A percentile compares a stretch with the other conserved stretches of the same genome.
phyloP scores from a whole-genome alignment of 2,329 filamentous ascomycete genomes.

The Fusarium chaquense region DNA sequence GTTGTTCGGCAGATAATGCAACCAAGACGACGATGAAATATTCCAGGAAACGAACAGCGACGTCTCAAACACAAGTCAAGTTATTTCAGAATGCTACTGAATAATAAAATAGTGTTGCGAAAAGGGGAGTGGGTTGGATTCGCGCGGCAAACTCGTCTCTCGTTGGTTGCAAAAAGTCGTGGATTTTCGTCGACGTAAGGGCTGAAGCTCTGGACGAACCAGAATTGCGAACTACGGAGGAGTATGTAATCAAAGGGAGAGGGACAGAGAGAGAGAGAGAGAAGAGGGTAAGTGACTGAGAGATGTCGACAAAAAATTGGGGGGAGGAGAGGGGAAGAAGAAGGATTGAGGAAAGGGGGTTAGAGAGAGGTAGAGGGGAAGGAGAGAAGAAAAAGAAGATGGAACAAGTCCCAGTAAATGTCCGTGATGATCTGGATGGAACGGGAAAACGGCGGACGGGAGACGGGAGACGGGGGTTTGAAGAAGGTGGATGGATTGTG shows the following conservation, averaged over 20 bases:
- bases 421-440: slow-evolving; percentile 47
- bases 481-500: slow-evolving; percentile 39
- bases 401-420: slow-evolving; percentile 41
- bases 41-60: slow-evolving; percentile 5
- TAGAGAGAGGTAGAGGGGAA: slow-evolving; percentile 19
- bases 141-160: slow-evolving; percentile 28
- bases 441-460: slow-evolving; percentile 45
- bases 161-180: slow-evolving; percentile 32
- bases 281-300: not conserved
- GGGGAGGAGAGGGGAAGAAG: slow-evolving; percentile 19
- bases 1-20: slow-evolving; percentile 18
- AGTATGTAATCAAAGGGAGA: slow-evolving; percentile 29
- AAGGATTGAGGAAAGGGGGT: slow-evolving; percentile 35
- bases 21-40: slow-evolving; percentile 13
- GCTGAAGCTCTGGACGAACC: slow-evolving; percentile 34
- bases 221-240: slow-evolving; percentile 20
- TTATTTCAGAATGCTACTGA: slow-evolving; percentile 12
- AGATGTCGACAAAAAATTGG: slow-evolving; percentile 28
- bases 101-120: slow-evolving; percentile 15
- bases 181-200: slow-evolving; percentile 36
- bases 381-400: slow-evolving; percentile 34
- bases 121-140: slow-evolving; percentile 10
- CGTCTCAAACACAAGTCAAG: slow-evolving; percentile 6
- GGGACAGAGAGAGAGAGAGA: not conserved
- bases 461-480: slow-evolving; percentile 42